These are phyloP conservation scores for Niebla homalea DNA, from an alignment of 495 filamentous ascomycete genomes.

Conservation along the genomic window DNA sequence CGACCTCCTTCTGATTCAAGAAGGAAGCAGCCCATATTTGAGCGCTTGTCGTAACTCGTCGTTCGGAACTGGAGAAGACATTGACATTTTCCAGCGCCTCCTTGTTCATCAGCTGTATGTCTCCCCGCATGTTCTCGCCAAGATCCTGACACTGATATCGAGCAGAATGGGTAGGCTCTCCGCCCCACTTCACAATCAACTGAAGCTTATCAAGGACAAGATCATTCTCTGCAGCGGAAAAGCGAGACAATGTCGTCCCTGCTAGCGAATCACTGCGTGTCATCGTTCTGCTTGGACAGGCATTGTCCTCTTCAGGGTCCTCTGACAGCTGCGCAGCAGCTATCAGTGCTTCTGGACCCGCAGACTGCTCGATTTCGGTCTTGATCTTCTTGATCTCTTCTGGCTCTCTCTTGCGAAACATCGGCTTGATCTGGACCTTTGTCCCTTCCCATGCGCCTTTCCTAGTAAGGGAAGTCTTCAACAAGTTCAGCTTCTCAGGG, in stretches of 20 bases:
- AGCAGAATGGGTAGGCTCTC: conserved; percentile 93
- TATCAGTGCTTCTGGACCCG: neutral
- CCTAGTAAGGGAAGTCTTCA: conserved; percentile 74
- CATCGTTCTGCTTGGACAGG: conserved; percentile 23
- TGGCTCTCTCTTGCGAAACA: conserved; percentile 75
- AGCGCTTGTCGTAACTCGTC: conserved; percentile 84
- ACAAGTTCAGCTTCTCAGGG: conserved; percentile 63
- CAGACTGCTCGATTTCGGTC: conserved; percentile 14
- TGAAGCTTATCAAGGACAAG: conserved; percentile 89
- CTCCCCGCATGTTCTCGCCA: conserved; percentile 88
- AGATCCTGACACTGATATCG: conserved; percentile 91
- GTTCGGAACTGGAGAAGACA: conserved; percentile 88
- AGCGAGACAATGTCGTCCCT: conserved; percentile 74
- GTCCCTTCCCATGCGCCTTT: conserved; percentile 91
- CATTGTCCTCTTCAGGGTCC: neutral
- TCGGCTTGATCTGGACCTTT: conserved; percentile 97
- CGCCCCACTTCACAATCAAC: conserved; percentile 97
- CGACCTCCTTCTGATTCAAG: conserved; percentile 71
- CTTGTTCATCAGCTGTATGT: conserved; percentile 84
- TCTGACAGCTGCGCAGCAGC: conserved; percentile 6
- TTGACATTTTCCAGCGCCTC: conserved; percentile 80
- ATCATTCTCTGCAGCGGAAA: conserved; percentile 78
- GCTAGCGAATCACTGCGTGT: conserved; percentile 69
- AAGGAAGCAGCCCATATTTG: conserved; percentile 95
- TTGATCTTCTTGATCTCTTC: conserved; percentile 31